phyloP scores from a whole-genome alignment of 2,329 filamentous ascomycete genomes.

The Penicillium palitans region DNA sequence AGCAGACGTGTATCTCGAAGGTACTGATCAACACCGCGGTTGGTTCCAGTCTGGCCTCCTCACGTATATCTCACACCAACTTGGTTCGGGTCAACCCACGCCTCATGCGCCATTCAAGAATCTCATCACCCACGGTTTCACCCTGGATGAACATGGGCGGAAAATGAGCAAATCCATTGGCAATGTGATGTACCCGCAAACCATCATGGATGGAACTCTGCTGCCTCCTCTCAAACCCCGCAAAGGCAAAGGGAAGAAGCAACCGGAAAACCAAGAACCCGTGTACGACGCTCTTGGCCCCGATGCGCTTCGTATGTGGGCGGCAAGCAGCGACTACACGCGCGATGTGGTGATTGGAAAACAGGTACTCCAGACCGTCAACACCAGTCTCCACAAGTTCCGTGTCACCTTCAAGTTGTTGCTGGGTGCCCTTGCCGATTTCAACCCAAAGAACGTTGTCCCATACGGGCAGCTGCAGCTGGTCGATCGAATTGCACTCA shows the following conservation, averaged over 20 bases:
- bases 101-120: conserved; percentile 73
- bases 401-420: conserved; percentile 89
- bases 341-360: conserved; percentile 81
- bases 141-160: conserved; percentile 81
- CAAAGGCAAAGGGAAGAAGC: conserved; percentile 54
- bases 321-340: conserved; percentile 87
- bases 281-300: conserved; percentile 73
- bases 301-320: conserved; percentile 88
- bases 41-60: conserved; percentile 98
- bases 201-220: conserved; percentile 83
- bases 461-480: conserved; percentile 55
- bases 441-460: conserved; percentile 45
- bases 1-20: conserved; percentile 90
- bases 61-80: conserved; percentile 69
- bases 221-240: conserved; percentile 68
- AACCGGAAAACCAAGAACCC: conserved; percentile 36
- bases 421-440: conserved; percentile 68
- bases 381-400: conserved; percentile 79
- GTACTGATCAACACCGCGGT: conserved; percentile 91
- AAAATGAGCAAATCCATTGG: conserved; percentile 99
- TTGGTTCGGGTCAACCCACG: conserved; percentile 34
- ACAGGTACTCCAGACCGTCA: conserved; percentile 72
- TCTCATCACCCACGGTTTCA: conserved; percentile 94
- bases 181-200: conserved; percentile 75
- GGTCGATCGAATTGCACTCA: conserved; percentile 72